Conservation (phyloP, 371 early-diverging fungal genomes). For the Sporodiniella umbellata region DNA sequence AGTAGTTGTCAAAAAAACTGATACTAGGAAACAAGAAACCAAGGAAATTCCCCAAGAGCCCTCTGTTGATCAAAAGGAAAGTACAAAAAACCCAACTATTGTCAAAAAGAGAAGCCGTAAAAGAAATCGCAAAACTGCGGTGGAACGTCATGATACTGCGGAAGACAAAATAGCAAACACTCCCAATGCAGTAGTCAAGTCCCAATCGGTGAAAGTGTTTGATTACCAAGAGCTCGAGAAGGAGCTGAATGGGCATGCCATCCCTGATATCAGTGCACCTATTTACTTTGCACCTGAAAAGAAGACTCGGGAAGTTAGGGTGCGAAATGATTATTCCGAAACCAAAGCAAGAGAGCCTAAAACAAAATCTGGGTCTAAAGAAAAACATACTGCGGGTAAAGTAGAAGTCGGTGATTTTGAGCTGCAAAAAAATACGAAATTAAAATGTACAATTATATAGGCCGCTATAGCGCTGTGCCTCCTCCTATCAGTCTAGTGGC, state of each 20-base stretch:
- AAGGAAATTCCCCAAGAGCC: neutral
- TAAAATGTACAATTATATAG: neutral
- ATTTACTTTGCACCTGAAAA: neutral
- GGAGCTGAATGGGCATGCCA: neutral
- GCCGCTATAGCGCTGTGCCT: constrained; percentile 18
- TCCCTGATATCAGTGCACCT: neutral
- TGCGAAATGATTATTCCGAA: neutral
- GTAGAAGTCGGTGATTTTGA: too few relatives aligned
- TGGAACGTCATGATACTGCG: neutral
- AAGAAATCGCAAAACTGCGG: neutral
- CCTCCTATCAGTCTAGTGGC: constrained; percentile 6
- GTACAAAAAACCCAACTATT: neutral
- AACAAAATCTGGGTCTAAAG: neutral
- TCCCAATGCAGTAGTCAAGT: neutral
- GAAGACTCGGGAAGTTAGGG: too few relatives aligned
- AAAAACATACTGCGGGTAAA: neutral
- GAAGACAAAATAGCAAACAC: neutral
- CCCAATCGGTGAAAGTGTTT: neutral
- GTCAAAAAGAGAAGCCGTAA: neutral
- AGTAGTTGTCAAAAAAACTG: neutral
- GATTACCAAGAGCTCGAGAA: neutral
- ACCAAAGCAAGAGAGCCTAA: neutral
- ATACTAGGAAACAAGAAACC: neutral
- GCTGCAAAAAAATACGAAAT: neutral
- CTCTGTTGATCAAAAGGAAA: neutral